Evolutionary conservation across 306 rosid species (phyloP), one percentile per base, ranked within the genome.

Genomic region (Trifolium dubium): DNA sequence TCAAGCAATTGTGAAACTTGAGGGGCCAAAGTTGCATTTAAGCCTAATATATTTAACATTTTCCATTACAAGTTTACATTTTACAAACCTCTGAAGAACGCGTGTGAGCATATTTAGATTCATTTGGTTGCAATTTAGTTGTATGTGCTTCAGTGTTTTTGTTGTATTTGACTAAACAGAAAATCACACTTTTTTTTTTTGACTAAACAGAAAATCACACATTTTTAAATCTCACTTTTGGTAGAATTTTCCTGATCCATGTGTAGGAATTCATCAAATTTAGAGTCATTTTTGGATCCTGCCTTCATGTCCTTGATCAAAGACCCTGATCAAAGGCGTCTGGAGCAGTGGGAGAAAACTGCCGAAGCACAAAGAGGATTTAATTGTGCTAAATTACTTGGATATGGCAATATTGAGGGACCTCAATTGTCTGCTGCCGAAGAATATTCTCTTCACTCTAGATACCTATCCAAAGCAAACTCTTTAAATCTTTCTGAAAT

Each of bases 251-350:
- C 64, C 43, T 39, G 70, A 53, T 59, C 17, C 13, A 12, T 79
- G 50, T 71, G 68, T 77, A 94, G 99, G 92, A 85, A 76, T 77
- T 89, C 97, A 23, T 51, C 95, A 31, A 61, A 89, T 81, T 88
- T 94, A 85, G 99, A 88, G 80, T 74, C 97, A 46, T 88, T 70
- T 83, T 82, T 94, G 85, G 99, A 94, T 88, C 99, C 99, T 77
- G 92, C 99, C 79, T 94, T 94, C 88, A 92, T 94, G 99, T 92
- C 99, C 73, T 82, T 94, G 81, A 94, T 94, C 77, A 94, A 89
- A 88, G 99, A 94, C 78, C 99, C 99, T 4, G 99, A 94, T 77
- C 87, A 89, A 85, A 87, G 92, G 84, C 96, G 95, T 73, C 82
- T 85, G 78, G 97, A 94, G 79, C 99, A 92, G 77, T 94, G 97